Base-by-base conservation (phyloP, 192 early-diverging fungal genomes). In the Backusella mclennaniae region DNA sequence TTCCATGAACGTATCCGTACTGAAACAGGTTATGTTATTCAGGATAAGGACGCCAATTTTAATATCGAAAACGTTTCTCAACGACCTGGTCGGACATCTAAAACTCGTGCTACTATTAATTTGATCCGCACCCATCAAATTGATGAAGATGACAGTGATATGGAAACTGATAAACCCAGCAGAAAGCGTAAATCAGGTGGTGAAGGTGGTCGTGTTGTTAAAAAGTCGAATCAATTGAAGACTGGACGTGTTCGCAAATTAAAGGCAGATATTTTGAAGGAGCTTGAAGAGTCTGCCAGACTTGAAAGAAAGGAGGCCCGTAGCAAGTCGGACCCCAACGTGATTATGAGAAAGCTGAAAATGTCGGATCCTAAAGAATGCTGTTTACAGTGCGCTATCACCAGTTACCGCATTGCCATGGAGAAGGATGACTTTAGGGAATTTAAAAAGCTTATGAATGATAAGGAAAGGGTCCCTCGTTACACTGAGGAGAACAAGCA, bases 321-420 rank as follows among this genome's bases (percentile, higher is more conserved):
- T 31, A 15, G 14, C 12, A n/a, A 71, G 15, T 17, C 49, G 2
- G 42, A 44, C 12, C 70, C 70, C 33, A 41, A 49, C 23, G 26
- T 31, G 4, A 49, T 71, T 7, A 33, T 31, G 35, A 21, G 38
- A 39, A 36, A 36, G 3, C 4, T 69, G 4, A 38, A n/a, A 41
- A 21, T 26, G 3, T 69, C 38, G 38, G 35, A 66, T 31, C 35
- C 31, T 15, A 74, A 66, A 15, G 77, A 82, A 23, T 89, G 88
- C 41, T 89, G 88, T 73, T 39, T 79, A 6, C 52, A 73, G 11
- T 89, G 88, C 69, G 82, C 87, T 4, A 41, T 77, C 8, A 73
- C 75, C 6, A 84, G 83, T 44, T 89, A 83, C 41, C 66, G 67
- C 0, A 59, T 78, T n/a, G 83, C 82, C 4, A 71, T 85, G 7